A percentile compares a stretch with the other conserved stretches of the same genome.
Evolutionary conservation across 208 protist species (phyloP).

Genomic region (Naegleria fowleri): DNA sequence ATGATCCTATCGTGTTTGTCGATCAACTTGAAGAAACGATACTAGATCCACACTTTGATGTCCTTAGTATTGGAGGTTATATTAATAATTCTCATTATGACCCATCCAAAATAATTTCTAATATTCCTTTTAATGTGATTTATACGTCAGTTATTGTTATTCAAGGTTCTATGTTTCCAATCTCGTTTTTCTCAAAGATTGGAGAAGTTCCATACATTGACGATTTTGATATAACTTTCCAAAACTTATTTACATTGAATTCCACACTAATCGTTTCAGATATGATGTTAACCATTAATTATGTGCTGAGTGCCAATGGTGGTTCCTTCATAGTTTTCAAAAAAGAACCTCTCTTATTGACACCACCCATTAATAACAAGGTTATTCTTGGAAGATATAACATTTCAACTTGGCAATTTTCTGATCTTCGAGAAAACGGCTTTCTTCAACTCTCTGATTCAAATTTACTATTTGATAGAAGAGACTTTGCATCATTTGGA

Average conservation of each 20-base stretch:
- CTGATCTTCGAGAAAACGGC: too few relatives aligned
- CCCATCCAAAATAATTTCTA: neutral
- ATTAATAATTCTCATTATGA: neutral
- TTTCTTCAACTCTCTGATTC: too few relatives aligned
- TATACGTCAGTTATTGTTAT: neutral
- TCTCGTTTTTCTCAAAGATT: neutral
- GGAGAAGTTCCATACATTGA: neutral
- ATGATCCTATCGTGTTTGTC: neutral
- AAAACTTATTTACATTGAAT: neutral
- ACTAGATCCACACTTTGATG: neutral
- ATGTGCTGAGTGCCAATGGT: neutral
- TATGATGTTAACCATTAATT: neutral
- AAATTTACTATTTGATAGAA: too few relatives aligned
- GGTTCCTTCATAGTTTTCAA: neutral
- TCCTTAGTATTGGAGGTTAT: neutral
- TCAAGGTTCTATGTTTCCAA: neutral
- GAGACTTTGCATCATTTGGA: too few relatives aligned
- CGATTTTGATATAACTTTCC: neutral
- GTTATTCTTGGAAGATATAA: too few relatives aligned
- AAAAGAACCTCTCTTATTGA: neutral
- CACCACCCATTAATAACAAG: too few relatives aligned
- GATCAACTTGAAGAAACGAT: neutral
- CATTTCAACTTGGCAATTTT: too few relatives aligned
- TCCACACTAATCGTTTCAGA: neutral
- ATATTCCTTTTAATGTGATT: neutral